These are phyloP conservation scores for Trametes maxima DNA, from an alignment of 768 basidiomycete species.

Conservation along the genomic window DNA sequence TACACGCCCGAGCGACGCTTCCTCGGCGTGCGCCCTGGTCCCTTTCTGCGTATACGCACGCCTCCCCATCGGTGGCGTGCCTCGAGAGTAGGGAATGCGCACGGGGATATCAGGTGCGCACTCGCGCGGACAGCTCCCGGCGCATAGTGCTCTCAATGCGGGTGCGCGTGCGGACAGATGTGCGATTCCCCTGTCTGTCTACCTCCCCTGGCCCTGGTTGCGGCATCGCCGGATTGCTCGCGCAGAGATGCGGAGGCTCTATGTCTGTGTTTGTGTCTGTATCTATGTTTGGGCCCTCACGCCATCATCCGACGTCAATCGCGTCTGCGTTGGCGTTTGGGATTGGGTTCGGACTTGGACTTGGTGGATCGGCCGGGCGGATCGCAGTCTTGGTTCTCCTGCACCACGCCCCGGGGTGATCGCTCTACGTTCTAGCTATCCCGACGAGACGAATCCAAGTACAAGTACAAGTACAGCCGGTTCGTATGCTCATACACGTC, in stretches of 20 bases:
- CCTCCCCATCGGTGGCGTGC: too few relatives aligned
- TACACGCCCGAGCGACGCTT: slow-evolving; percentile 4
- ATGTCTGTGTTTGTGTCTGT: not conserved
- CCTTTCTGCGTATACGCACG: too few relatives aligned
- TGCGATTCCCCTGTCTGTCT: not conserved
- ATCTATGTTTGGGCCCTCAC: too few relatives aligned
- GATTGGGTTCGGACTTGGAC: too few relatives aligned
- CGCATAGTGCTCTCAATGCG: not conserved
- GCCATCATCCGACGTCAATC: not conserved
- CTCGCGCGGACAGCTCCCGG: not conserved
- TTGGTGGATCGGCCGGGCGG: too few relatives aligned
- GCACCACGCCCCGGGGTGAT: not conserved
- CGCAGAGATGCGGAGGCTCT: not conserved
- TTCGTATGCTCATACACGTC: too few relatives aligned
- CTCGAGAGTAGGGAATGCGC: not conserved
- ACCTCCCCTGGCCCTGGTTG: not conserved
- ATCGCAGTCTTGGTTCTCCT: too few relatives aligned
- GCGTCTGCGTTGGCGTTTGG: too few relatives aligned
- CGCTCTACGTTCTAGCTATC: too few relatives aligned
- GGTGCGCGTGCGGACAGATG: not conserved
- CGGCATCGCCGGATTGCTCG: not conserved
- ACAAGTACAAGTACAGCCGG: too few relatives aligned
- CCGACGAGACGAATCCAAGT: too few relatives aligned
- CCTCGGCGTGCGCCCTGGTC: not conserved
- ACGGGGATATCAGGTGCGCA: not conserved